These are phyloP conservation scores for Cryptococcus hybrid DNA, from an alignment of 1,284 basidiomycete genomes.

Conservation along the genomic window DNA sequence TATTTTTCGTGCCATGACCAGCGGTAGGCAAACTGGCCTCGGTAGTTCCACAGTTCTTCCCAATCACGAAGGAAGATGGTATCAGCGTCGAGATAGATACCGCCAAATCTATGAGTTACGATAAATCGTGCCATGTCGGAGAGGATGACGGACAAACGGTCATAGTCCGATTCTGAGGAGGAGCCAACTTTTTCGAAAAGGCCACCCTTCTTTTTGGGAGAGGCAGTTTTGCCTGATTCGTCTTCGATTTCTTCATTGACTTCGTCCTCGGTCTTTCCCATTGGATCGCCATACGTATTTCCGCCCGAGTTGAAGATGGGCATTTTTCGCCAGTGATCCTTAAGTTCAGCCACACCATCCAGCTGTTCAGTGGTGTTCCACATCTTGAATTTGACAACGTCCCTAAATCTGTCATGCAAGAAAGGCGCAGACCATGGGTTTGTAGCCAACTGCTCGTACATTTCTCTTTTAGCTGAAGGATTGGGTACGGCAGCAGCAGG, in stretches of 20 bases:
- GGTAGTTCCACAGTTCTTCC: conserved; percentile 87
- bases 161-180: conserved; percentile 69
- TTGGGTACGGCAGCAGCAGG: conserved; percentile 67
- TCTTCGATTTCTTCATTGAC: conserved; percentile 15
- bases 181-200: conserved; percentile 73
- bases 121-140: conserved; percentile 87
- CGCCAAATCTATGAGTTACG: conserved; percentile 78
- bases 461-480: conserved; percentile 64
- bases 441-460: conserved; percentile 63
- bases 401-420: conserved; percentile 72
- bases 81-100: conserved; percentile 83
- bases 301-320: conserved; percentile 74
- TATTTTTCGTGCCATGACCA: conserved; percentile 79
- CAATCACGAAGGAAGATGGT: conserved; percentile 84
- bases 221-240: conserved; percentile 24
- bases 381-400: conserved; percentile 77
- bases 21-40: conserved; percentile 80
- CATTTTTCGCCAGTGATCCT: conserved; percentile 69
- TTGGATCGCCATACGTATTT: conserved; percentile 52
- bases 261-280: conserved; percentile 48
- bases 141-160: conserved; percentile 74
- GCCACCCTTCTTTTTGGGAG: conserved; percentile 56
- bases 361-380: conserved; percentile 90
- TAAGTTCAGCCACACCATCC: conserved; percentile 72
- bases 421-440: conserved; percentile 85